A percentile compares a stretch with the other conserved stretches of the same genome.
Evolutionary conservation across 2,329 filamentous ascomycete genomes (phyloP).

Genomic region (Aspergillus sp.): DNA sequence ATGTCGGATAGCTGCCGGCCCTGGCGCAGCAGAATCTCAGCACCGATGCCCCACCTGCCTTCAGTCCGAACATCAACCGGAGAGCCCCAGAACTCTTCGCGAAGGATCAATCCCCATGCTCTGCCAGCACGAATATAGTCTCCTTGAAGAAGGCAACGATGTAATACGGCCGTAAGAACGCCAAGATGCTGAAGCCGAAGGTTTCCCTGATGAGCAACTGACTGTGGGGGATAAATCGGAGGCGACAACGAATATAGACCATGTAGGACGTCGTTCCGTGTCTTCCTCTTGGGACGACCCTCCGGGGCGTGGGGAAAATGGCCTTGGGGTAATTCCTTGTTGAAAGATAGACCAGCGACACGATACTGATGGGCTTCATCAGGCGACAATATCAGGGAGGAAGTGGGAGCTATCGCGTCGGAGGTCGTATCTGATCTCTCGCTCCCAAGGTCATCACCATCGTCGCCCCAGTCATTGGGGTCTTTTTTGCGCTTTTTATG

Average conservation of each 20-base stretch:
- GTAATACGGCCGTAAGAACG: slow-evolving; percentile 59
- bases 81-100: slow-evolving; percentile 48
- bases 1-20: slow-evolving; percentile 18
- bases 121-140: slow-evolving; percentile 64
- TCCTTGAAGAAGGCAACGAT: slow-evolving; percentile 60
- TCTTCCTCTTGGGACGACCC: slow-evolving; percentile 6
- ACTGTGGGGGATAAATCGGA: slow-evolving; percentile 26
- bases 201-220: slow-evolving; percentile 22
- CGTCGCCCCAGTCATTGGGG: slow-evolving; percentile 17
- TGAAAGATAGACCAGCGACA: slow-evolving; percentile 30
- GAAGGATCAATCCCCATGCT: slow-evolving; percentile 65
- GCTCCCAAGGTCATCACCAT: slow-evolving; percentile 14
- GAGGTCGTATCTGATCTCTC: slow-evolving; percentile 22
- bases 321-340: slow-evolving; percentile 30
- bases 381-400: slow-evolving; percentile 26
- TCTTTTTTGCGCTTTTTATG: slow-evolving; percentile 25
- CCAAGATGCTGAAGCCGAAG: slow-evolving; percentile 49
- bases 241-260: slow-evolving; percentile 23
- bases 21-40: slow-evolving; percentile 66
- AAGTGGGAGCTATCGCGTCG: slow-evolving; percentile 12
- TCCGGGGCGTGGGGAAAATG: slow-evolving; percentile 33
- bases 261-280: slow-evolving; percentile 11
- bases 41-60: slow-evolving; percentile 72
- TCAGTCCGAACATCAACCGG: slow-evolving; percentile 59
- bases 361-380: slow-evolving; percentile 36